Evolutionary conservation across 2,329 filamentous ascomycete genomes (phyloP), one percentile per base, ranked within the genome.

Genomic region (Huntiella bhutanensis): DNA sequence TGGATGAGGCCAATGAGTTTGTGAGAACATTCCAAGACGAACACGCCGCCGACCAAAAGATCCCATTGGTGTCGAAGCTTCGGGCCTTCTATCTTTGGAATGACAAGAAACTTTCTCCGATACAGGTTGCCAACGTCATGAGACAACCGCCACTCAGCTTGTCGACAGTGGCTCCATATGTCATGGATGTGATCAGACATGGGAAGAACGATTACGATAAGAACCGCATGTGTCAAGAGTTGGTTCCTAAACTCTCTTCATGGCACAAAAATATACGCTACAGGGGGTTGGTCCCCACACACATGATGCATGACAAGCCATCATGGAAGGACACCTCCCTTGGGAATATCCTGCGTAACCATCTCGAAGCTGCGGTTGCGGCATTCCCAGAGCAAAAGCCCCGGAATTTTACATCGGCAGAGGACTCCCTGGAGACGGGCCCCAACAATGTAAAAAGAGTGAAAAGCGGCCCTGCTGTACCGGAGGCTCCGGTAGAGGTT

Each of bases 11-110:
- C 3, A 35, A 33, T 3, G n/a, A 19, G 4, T 47, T 40, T 34
- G 32, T 22, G 2, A 15, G 47, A 28, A n/a, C 39, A n/a, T 44
- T 47, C 28, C 28, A 37, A 13, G 40, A 46, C 4, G 33, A 37
- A 17, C 35, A 41, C 12, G 16, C 43, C 12, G 5, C 28, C 1
- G 37, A 48, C 4, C 19, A 43, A 13, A 46, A 36, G 16, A 32
- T 37, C 5, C 53, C 64, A 1, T 55, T 32, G 4, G 5, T 32
- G 3, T 32, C 33, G 34, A 32, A 43, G 15, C 28, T 82, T 1
- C 67, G 73, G 11, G 66, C 75, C 1, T 83, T 82, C 54, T 71
- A 69, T 52, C 59, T 84, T 15, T 84, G 80, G 80, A 63, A 75
- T 46, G 67, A 75, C 48, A 57, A 66, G 5, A 60, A 64, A 10